phyloP scores from a whole-genome alignment of 257 asterid species.

The Primulina huaijiensis region DNA sequence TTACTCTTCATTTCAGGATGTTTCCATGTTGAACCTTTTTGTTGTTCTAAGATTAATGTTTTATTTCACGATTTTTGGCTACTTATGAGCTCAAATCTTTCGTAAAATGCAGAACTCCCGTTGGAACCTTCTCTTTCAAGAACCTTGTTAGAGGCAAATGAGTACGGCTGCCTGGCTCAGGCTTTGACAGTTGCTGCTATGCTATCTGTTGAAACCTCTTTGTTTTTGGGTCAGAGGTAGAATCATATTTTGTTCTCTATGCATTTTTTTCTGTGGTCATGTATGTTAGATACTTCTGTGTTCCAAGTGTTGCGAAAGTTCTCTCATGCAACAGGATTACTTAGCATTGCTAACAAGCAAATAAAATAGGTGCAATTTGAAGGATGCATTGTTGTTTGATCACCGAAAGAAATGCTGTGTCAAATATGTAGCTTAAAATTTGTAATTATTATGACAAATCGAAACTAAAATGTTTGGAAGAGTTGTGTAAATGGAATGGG shows the following conservation, averaged over 20 bases:
- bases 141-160: constrained; percentile 89
- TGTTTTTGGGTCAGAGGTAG: constrained; percentile 73
- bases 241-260: constrained; percentile 11
- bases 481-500: background rate
- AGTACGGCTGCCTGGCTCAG: constrained; percentile 74
- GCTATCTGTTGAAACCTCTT: constrained; percentile 90
- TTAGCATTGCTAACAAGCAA: background rate
- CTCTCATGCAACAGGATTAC: constrained; percentile 1
- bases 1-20: background rate
- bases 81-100: constrained; percentile 20
- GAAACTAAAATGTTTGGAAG: background rate
- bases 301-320: background rate
- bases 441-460: background rate
- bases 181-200: constrained; percentile 91
- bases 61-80: background rate
- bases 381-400: background rate
- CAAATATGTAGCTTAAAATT: background rate
- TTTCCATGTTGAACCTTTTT: background rate
- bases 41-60: background rate
- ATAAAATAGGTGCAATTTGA: background rate
- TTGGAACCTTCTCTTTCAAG: constrained; percentile 94
- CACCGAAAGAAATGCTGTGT: constrained; percentile 6
- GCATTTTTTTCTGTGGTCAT: constrained; percentile 10
- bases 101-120: constrained; percentile 78
- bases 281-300: constrained; percentile 5